Conservation (phyloP, 129 eudicot species). For the Centella asiatica region DNA sequence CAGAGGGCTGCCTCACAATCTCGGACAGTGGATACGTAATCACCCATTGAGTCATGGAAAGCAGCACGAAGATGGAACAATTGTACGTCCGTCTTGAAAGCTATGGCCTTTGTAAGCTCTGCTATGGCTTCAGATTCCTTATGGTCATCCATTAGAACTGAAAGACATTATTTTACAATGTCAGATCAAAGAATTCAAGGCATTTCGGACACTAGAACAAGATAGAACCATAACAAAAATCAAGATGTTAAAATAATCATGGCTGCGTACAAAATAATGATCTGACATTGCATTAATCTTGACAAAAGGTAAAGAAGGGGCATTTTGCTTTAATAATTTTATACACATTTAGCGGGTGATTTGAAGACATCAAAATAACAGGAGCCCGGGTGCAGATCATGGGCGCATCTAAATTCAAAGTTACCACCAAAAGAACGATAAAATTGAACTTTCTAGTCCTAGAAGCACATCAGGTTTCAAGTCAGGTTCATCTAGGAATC, state of each 20-base stretch:
- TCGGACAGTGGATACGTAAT: conserved; percentile 26
- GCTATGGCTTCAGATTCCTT: conserved; percentile 54
- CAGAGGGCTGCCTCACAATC: conserved; percentile 60
- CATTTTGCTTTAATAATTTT: background rate
- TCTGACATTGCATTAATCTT: background rate
- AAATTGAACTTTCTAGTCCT: background rate
- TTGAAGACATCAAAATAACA: background rate
- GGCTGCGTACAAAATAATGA: too few relatives aligned
- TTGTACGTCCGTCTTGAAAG: conserved; percentile 50
- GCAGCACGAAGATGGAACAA: conserved; percentile 63
- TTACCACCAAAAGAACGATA: background rate
- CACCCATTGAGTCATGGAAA: conserved; percentile 52
- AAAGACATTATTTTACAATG: background rate
- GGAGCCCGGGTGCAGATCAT: background rate
- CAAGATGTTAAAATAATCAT: too few relatives aligned
- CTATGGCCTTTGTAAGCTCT: conserved; percentile 45
- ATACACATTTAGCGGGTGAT: background rate
- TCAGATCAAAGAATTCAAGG: background rate
- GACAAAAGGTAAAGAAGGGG: too few relatives aligned
- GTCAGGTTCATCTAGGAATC: too few relatives aligned
- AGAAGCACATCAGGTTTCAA: background rate
- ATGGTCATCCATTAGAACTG: conserved; percentile 61
- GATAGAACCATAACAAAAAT: background rate
- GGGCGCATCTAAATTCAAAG: background rate
- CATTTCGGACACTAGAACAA: background rate